phyloP scores from a whole-genome alignment of 768 basidiomycete genomes.

The Boletus subcaerulescens region DNA sequence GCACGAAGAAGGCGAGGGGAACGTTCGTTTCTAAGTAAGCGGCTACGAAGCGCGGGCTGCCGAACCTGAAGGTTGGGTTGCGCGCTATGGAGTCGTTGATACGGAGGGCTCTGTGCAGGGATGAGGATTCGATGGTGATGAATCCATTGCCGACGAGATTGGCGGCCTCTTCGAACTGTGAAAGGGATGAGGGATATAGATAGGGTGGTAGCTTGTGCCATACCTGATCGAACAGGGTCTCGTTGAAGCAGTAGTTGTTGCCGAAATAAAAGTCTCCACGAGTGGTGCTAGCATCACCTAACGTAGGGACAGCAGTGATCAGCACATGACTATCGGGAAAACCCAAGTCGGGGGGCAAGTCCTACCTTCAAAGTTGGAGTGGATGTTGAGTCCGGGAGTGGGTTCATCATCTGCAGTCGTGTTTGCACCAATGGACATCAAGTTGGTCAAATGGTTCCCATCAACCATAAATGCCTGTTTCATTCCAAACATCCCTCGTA shows the following conservation, averaged over 20 bases:
- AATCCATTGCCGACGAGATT: slow-evolving; percentile 17
- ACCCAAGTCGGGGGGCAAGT: background rate
- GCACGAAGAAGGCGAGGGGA: slow-evolving; percentile 25
- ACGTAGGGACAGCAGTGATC: background rate
- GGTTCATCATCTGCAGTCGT: slow-evolving; percentile 8
- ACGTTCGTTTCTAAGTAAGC: slow-evolving; percentile 20
- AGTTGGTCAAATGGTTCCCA: slow-evolving; percentile 27
- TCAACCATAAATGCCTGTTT: slow-evolving; percentile 23
- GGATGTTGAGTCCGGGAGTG: slow-evolving; percentile 20
- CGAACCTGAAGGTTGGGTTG: slow-evolving; percentile 22
- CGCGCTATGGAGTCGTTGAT: slow-evolving; percentile 26
- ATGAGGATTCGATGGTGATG: slow-evolving; percentile 22
- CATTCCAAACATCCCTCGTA: background rate
- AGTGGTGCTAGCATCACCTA: slow-evolving; percentile 26
- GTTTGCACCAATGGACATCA: slow-evolving; percentile 27
- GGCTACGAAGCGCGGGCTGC: slow-evolving; percentile 14
- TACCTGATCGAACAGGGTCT: slow-evolving; percentile 23
- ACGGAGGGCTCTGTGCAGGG: slow-evolving; percentile 18
- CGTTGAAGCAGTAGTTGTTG: slow-evolving; percentile 25
- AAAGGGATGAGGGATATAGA: background rate
- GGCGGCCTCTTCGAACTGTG: slow-evolving; percentile 17
- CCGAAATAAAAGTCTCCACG: slow-evolving; percentile 27
- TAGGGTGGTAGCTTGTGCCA: background rate
- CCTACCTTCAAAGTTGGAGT: slow-evolving; percentile 23
- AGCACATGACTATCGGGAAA: background rate